Conservation (phyloP, 495 filamentous ascomycete species). For the Daldinia concentrica region DNA sequence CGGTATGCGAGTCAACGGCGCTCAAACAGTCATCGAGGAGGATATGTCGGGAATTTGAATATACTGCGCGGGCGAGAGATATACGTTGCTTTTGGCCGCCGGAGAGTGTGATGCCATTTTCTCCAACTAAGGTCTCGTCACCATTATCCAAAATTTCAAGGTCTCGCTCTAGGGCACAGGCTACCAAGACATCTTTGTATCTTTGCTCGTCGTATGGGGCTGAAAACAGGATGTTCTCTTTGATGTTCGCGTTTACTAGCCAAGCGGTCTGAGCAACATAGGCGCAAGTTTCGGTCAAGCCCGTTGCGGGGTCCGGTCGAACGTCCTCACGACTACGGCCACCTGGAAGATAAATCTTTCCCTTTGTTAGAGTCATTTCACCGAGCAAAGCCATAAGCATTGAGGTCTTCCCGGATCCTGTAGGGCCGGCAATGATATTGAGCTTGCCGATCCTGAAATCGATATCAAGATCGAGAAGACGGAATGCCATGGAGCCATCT, state of each 20-base stretch:
- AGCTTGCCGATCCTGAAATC: slow-evolving; percentile 80
- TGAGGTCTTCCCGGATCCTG: slow-evolving; percentile 94
- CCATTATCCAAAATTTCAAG: slow-evolving; percentile 91
- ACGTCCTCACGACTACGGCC: slow-evolving; percentile 84
- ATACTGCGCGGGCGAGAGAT: slow-evolving; percentile 91
- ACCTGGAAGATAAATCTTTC: slow-evolving; percentile 84
- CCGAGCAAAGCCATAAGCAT: slow-evolving; percentile 95
- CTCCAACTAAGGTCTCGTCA: slow-evolving; percentile 93
- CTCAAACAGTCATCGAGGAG: slow-evolving; percentile 96
- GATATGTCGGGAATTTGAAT: slow-evolving; percentile 89
- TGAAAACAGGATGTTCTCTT: slow-evolving; percentile 95
- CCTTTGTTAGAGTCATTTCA: slow-evolving; percentile 91
- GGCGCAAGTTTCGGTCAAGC: slow-evolving; percentile 88
- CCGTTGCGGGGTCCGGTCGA: slow-evolving; percentile 80
- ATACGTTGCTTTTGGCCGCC: slow-evolving; percentile 99
- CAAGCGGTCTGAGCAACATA: slow-evolving; percentile 99
- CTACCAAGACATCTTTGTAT: slow-evolving; percentile 87
- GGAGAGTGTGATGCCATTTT: slow-evolving; percentile 96
- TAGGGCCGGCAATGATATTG: slow-evolving; percentile 91
- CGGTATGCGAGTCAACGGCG: slow-evolving; percentile 98
- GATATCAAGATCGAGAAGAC: slow-evolving; percentile 80
- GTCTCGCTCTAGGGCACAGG: slow-evolving; percentile 93
- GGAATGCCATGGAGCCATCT: slow-evolving; percentile 75
- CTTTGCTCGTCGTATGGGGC: slow-evolving; percentile 81
- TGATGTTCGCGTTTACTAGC: slow-evolving; percentile 96